Evolutionary conservation across 2,329 filamentous ascomycete genomes (phyloP).

Genomic region (Macrophomina tecta): DNA sequence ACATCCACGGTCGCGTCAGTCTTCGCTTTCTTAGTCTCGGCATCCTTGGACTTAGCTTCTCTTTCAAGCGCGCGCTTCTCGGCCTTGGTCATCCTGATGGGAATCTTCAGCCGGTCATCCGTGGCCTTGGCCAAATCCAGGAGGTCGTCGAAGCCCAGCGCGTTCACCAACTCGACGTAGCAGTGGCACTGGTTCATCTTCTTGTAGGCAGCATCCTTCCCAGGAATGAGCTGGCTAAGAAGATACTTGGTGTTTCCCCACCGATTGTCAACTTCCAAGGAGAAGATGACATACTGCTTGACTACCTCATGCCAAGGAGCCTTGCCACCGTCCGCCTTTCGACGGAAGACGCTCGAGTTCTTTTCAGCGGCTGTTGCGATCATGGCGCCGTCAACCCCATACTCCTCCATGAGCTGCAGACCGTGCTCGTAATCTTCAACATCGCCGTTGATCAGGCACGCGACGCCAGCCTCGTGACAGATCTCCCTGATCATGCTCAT

Average conservation of each 20-base stretch:
- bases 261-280: constrained; percentile 81
- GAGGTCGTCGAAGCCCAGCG: constrained; percentile 69
- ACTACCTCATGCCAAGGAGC: constrained; percentile 79
- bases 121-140: constrained; percentile 67
- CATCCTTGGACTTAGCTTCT: background rate
- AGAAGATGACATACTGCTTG: constrained; percentile 72
- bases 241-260: constrained; percentile 94
- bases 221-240: constrained; percentile 83
- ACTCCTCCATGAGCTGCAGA: constrained; percentile 73
- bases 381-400: constrained; percentile 92
- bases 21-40: constrained; percentile 8
- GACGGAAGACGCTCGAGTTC: constrained; percentile 86
- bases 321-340: constrained; percentile 70
- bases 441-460: constrained; percentile 95
- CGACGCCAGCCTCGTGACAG: constrained; percentile 84
- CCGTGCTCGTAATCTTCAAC: constrained; percentile 78
- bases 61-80: constrained; percentile 21
- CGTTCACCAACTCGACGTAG: constrained; percentile 72
- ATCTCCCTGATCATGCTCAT: constrained; percentile 81
- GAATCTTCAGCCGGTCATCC: constrained; percentile 62
- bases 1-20: background rate
- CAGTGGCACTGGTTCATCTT: constrained; percentile 69
- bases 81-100: constrained; percentile 21
- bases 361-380: constrained; percentile 92
- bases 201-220: constrained; percentile 70